Conservation (phyloP, 176 grass and related monocot species). For the Ensete ventricosum region DNA sequence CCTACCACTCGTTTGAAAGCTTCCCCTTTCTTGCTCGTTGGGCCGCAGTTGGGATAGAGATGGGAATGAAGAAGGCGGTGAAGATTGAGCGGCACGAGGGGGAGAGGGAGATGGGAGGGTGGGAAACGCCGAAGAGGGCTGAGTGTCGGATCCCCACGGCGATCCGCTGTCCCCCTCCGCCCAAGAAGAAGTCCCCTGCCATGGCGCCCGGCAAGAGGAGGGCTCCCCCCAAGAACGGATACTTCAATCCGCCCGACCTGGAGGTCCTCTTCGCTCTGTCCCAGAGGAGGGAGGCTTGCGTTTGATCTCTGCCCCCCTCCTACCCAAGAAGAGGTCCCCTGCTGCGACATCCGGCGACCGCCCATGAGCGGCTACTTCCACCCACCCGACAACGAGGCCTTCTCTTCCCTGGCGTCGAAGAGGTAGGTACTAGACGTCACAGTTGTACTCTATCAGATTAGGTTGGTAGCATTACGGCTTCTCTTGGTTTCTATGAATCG, state of each 20-base stretch:
- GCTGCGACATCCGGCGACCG: too few species aligned
- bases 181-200: slow-evolving; percentile 39
- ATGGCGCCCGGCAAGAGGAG: slow-evolving; percentile 5
- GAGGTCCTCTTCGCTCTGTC: slow-evolving; percentile 16
- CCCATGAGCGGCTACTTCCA: too few species aligned
- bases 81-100: background rate
- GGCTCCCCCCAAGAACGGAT: slow-evolving; percentile 22
- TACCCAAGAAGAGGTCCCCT: too few species aligned
- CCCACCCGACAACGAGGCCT: too few species aligned
- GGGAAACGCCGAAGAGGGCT: slow-evolving; percentile 78
- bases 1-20: slow-evolving; percentile 7
- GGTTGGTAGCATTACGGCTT: background rate
- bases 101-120: slow-evolving; percentile 32
- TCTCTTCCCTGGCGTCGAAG: background rate
- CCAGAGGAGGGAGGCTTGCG: slow-evolving; percentile 22
- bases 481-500: background rate
- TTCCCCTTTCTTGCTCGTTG: background rate
- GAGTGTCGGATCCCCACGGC: slow-evolving; percentile 52
- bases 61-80: background rate
- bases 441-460: background rate
- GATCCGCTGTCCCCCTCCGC: slow-evolving; percentile 60
- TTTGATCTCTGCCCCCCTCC: background rate
- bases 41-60: background rate
- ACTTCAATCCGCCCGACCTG: slow-evolving; percentile 23
- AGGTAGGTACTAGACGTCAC: background rate